Conservation (phyloP, 2,329 filamentous ascomycete genomes). For the Phaeophleospora eucalypticola region DNA sequence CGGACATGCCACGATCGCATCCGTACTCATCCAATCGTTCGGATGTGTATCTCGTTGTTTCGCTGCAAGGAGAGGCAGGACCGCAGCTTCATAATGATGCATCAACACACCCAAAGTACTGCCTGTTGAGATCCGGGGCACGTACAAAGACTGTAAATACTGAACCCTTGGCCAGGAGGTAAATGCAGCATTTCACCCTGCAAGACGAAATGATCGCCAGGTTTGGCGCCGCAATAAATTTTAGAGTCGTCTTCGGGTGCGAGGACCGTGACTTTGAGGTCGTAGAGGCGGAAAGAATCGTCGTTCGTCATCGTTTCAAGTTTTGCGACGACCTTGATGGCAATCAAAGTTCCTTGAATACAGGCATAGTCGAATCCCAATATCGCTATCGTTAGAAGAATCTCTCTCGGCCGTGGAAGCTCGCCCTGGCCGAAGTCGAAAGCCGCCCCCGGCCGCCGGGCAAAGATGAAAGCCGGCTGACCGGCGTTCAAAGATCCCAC, state of each 20-base stretch:
- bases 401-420: too few relatives aligned
- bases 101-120: neutral
- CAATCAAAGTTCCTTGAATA: too few relatives aligned
- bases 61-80: slow-evolving; percentile 21
- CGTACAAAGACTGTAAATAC: slow-evolving; percentile 23
- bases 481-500: too few relatives aligned
- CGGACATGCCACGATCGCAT: slow-evolving; percentile 21
- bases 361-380: too few relatives aligned
- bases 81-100: too few relatives aligned
- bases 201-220: slow-evolving; percentile 20
- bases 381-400: too few relatives aligned
- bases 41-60: slow-evolving; percentile 18
- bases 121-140: neutral
- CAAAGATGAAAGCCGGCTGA: too few relatives aligned
- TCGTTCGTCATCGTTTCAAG: slow-evolving; percentile 7
- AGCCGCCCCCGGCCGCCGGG: too few relatives aligned
- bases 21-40: slow-evolving; percentile 23
- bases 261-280: slow-evolving; percentile 19
- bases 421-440: too few relatives aligned
- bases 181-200: slow-evolving; percentile 23
- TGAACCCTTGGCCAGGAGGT: slow-evolving; percentile 19
- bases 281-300: slow-evolving; percentile 16
- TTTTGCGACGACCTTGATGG: neutral
- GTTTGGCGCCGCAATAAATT: slow-evolving; percentile 22
- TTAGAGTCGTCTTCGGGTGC: slow-evolving; percentile 13